Base-by-base conservation (phyloP, 2,329 filamentous ascomycete genomes). In the Arachnopeziza araneosa region DNA sequence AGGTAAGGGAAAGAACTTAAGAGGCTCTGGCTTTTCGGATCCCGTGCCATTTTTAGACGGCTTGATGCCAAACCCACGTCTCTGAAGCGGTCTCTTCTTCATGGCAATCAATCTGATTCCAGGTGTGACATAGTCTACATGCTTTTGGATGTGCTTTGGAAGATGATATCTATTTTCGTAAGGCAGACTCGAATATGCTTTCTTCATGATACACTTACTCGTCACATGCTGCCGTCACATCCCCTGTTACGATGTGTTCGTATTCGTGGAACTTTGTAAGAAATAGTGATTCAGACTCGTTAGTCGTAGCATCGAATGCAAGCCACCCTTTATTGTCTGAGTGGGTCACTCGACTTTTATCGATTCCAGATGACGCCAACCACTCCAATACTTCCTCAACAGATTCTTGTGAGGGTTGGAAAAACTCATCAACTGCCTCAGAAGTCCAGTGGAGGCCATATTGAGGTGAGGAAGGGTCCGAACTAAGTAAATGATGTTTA, bases 51-150 rank as follows among this genome's bases (percentile, higher is more conserved):
- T 26, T 14, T 10, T 12, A 54, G 19, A n/a, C n/a, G 22, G 19
- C 22, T 24, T 24, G 2, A 24, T 26, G 8, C 23, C 19, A n/a
- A 61, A 64, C 79, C 75, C 26, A 73, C 70, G 61, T 81, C 77
- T 66, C 83, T 85, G 19, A 52, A 32, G n/a, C n/a, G 22, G n/a
- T 48, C 32, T 17, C 59, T 58, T 44, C 44, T 52, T 12, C 57
- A 26, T n/a, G 78, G 66, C 65, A 24, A 69, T 61, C 7, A 79
- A 69, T 61, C 76, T 77, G 57, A 78, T 71, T n/a, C 76, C 77
- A 0, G 78, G 78, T 5, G 74, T 79, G 24, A 80, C 75, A 66
- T 78, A 80, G 66, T 84, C 82, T 56, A 85, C 74, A 60, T 84
- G 80, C 7, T 73, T 60, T 49, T 75, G 74, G 17, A 84, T 64